Conservation (phyloP, 495 filamentous ascomycete species). For the Daldinia grandis region DNA sequence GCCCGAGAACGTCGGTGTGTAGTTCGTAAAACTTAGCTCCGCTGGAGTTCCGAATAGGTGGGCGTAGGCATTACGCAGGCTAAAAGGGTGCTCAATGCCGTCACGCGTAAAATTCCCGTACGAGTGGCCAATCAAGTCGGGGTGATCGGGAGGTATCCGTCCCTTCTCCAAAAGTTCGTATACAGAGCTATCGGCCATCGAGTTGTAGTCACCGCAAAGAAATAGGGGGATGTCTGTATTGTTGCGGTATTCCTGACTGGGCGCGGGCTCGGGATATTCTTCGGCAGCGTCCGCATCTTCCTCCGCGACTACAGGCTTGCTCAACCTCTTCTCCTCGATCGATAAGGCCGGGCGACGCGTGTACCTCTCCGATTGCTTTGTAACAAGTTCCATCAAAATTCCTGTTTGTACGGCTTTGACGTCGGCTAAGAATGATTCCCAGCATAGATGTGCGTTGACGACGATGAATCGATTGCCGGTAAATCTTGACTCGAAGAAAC, state of each 20-base stretch:
- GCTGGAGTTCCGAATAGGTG: conserved; percentile 69
- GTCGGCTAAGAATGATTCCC: conserved; percentile 89
- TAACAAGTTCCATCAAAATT: conserved; percentile 89
- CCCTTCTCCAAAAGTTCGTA: conserved; percentile 87
- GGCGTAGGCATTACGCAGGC: conserved; percentile 85
- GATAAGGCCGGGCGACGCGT: conserved; percentile 68
- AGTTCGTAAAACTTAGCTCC: conserved; percentile 95
- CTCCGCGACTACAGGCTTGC: conserved; percentile 68
- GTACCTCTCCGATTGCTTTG: conserved; percentile 83
- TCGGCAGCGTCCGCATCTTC: conserved; percentile 47
- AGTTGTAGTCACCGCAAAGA: conserved; percentile 96
- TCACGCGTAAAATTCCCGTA: conserved; percentile 93
- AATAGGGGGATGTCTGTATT: conserved; percentile 89
- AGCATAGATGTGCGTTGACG: conserved; percentile 91
- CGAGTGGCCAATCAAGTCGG: conserved; percentile 71
- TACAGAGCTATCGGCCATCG: conserved; percentile 80
- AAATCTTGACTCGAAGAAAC: conserved; percentile 87
- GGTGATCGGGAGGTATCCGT: conserved; percentile 72
- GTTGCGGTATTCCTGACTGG: conserved; percentile 75
- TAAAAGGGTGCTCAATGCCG: conserved; percentile 94
- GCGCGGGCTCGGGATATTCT: conserved; percentile 58
- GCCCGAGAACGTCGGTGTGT: conserved; percentile 87
- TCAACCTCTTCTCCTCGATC: conserved; percentile 79
- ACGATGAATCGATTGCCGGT: conserved; percentile 91
- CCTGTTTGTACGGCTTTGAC: conserved; percentile 96